A percentile compares a stretch with the other conserved stretches of the same genome.
Evolutionary conservation across 495 filamentous ascomycete species (phyloP).

Genomic region (Penicillium coffeae): DNA sequence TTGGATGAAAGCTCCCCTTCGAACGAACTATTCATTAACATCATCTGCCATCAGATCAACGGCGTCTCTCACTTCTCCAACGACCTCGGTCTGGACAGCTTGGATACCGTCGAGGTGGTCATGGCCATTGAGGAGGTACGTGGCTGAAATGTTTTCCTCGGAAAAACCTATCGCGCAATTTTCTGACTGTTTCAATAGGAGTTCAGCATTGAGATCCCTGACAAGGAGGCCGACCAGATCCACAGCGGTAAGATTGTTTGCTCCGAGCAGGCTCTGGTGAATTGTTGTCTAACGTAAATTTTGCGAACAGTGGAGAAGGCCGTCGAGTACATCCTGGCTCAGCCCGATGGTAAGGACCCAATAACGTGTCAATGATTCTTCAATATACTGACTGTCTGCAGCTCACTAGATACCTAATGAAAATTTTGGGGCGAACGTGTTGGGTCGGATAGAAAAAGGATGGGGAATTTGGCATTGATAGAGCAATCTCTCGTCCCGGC

Average conservation of each 20-base stretch:
- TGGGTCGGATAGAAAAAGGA: constrained; percentile 39
- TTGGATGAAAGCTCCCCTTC: background rate
- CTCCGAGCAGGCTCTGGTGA: background rate
- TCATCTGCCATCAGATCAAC: constrained; percentile 57
- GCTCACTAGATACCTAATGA: constrained; percentile 43
- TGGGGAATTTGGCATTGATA: constrained; percentile 33
- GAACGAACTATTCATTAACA: constrained; percentile 15
- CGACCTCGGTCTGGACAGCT: constrained; percentile 91
- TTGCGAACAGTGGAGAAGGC: constrained; percentile 77
- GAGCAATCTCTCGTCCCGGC: background rate
- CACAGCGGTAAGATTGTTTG: constrained; percentile 76
- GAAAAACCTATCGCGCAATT: constrained; percentile 7
- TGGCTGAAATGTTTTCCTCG: constrained; percentile 15
- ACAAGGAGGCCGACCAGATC: constrained; percentile 96
- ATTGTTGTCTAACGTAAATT: constrained; percentile 10
- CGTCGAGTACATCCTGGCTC: constrained; percentile 88
- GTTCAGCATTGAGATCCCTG: constrained; percentile 99
- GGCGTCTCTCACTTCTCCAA: constrained; percentile 84
- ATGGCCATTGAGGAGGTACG: constrained; percentile 99
- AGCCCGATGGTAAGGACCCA: constrained; percentile 71
- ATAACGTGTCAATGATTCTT: background rate
- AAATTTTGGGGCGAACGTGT: constrained; percentile 21
- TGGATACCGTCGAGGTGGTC: constrained; percentile 98
- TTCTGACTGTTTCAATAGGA: constrained; percentile 58
- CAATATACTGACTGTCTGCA: constrained; percentile 19